Conservation (phyloP, 1,284 basidiomycete species). For the Macrocystidia cucumis region DNA sequence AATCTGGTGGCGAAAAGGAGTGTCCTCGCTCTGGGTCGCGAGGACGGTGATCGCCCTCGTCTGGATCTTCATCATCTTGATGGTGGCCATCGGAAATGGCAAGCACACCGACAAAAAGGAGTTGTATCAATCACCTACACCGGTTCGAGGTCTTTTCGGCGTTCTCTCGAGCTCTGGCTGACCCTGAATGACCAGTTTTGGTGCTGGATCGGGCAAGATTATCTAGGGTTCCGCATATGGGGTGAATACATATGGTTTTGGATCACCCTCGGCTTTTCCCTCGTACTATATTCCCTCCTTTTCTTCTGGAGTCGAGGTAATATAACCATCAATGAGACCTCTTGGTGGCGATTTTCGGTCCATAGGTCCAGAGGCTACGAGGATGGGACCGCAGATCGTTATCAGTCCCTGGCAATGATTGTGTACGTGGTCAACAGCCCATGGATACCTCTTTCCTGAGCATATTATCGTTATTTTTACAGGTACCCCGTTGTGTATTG, state of each 20-base stretch:
- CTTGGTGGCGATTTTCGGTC: slow-evolving; percentile 27
- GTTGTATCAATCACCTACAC: slow-evolving; percentile 24
- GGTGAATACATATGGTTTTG: slow-evolving; percentile 40
- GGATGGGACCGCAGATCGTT: slow-evolving; percentile 9
- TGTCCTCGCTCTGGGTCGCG: slow-evolving; percentile 15
- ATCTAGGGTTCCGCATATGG: slow-evolving; percentile 21
- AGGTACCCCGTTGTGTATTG: slow-evolving; percentile 23
- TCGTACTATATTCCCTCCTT: slow-evolving; percentile 26
- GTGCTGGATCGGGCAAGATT: slow-evolving; percentile 35
- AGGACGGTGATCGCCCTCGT: slow-evolving; percentile 17
- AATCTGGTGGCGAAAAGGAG: slow-evolving; percentile 24
- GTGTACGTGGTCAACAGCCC: slow-evolving; percentile 17
- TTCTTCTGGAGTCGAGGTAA: slow-evolving; percentile 31
- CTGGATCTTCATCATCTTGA: slow-evolving; percentile 28
- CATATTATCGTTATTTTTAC: slow-evolving; percentile 1
- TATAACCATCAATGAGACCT: slow-evolving; percentile 21
- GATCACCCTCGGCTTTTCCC: slow-evolving; percentile 26
- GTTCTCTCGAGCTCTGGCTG: slow-evolving; percentile 1
- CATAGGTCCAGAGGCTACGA: slow-evolving; percentile 12
- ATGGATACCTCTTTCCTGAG: slow-evolving; percentile 3
- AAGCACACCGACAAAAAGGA: slow-evolving; percentile 12
- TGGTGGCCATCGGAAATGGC: slow-evolving; percentile 23
- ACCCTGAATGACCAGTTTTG: slow-evolving; percentile 20
- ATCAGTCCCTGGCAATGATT: slow-evolving; percentile 22
- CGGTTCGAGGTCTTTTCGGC: slow-evolving; percentile 19